phyloP scores from a whole-genome alignment of 352 stramenopile species.

The Globisporangium camurandrum region DNA sequence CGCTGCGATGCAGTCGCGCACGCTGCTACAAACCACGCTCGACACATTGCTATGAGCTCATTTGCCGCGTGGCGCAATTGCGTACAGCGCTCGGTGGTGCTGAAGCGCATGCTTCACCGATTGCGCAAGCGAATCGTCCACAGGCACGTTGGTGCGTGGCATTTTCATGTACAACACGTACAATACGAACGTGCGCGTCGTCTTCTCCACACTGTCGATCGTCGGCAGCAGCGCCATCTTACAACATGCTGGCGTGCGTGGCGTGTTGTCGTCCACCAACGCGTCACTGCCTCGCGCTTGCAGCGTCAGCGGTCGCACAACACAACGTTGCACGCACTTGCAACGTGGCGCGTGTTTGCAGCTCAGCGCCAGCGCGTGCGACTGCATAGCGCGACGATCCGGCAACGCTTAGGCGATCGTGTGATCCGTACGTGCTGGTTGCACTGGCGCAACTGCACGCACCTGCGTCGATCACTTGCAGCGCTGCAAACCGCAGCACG shows the following conservation, averaged over 20 bases:
- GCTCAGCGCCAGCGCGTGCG: not conserved
- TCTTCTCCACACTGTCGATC: too few relatives aligned
- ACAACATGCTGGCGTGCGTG: too few relatives aligned
- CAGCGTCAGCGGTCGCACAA: not conserved
- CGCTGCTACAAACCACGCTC: too few relatives aligned
- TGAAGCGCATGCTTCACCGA: slow-evolving; percentile 4
- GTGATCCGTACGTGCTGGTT: not conserved
- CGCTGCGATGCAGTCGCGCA: not conserved
- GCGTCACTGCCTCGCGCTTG: too few relatives aligned
- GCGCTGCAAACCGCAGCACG: not conserved
- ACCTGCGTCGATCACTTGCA: not conserved
- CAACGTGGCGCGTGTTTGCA: slow-evolving; percentile 1
- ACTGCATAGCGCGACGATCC: not conserved
- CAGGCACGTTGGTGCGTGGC: too few relatives aligned
- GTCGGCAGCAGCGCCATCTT: too few relatives aligned
- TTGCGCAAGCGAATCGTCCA: slow-evolving; percentile 27
- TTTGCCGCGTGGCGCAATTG: slow-evolving; percentile 42
- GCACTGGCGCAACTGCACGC: slow-evolving; percentile 3
- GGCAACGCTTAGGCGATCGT: not conserved
- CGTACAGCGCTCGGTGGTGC: slow-evolving; percentile 7
- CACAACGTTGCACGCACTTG: not conserved
- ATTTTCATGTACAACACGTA: too few relatives aligned
- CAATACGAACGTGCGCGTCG: too few relatives aligned
- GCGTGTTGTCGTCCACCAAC: too few relatives aligned
- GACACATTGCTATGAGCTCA: not conserved